A percentile compares a stretch with the other conserved stretches of the same genome.
These are phyloP conservation scores for Sarocladiaceae sp. DNA, from an alignment of 2,329 filamentous ascomycete genomes.

Conservation along the genomic window DNA sequence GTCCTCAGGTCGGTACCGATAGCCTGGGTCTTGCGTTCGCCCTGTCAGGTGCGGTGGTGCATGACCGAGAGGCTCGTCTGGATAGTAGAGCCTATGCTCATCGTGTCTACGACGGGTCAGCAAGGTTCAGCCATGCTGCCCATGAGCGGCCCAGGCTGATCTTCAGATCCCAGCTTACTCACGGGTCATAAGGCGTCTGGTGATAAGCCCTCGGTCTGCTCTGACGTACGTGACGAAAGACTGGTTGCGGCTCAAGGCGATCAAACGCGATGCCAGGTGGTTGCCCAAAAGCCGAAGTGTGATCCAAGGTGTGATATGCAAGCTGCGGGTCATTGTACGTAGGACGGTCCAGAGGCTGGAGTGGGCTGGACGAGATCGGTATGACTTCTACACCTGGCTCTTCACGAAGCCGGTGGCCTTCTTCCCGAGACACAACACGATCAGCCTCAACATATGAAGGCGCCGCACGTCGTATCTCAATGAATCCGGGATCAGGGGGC, in stretches of 20 bases:
- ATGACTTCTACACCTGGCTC: conserved; percentile 10
- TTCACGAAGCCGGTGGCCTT: conserved; percentile 13
- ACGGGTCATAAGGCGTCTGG: not conserved
- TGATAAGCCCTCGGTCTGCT: not conserved
- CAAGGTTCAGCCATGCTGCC: not conserved
- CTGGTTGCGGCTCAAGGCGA: not conserved
- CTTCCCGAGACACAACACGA: conserved; percentile 12
- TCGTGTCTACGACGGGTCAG: not conserved
- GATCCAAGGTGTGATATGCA: not conserved
- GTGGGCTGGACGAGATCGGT: not conserved
- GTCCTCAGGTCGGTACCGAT: too few species aligned
- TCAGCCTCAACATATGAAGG: not conserved
- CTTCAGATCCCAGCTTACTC: not conserved
- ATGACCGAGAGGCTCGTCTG: too few species aligned
- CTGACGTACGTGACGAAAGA: not conserved
- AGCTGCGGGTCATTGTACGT: not conserved
- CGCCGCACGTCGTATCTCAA: not conserved
- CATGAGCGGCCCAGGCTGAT: not conserved
- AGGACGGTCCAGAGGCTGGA: not conserved
- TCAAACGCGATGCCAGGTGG: not conserved
- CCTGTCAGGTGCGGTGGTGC: not conserved
- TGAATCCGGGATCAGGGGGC: conserved; percentile 1
- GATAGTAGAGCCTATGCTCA: too few species aligned
- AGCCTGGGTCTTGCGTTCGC: not conserved
- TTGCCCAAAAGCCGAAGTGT: not conserved